phyloP scores from a whole-genome alignment of 306 rosid genomes.

The Oemleria cerasiformis region DNA sequence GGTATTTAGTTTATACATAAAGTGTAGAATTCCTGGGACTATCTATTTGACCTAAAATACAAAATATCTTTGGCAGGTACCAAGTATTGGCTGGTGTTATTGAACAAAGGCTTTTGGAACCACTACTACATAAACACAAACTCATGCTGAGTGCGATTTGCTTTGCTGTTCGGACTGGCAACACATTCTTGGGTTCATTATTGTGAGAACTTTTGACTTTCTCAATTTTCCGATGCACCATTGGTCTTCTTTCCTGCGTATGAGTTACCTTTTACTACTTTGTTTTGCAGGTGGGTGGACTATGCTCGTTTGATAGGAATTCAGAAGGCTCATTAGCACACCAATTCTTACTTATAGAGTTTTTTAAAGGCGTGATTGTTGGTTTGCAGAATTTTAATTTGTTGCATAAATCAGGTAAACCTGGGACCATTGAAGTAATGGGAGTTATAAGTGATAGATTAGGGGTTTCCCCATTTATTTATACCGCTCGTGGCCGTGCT shows the following conservation, averaged over 20 bases:
- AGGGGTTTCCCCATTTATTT: constrained; percentile 30
- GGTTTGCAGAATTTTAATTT: constrained; percentile 23
- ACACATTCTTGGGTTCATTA: constrained; percentile 80
- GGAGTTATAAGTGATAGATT: constrained; percentile 35
- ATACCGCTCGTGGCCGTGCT: constrained; percentile 24
- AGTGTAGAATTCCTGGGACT: neutral
- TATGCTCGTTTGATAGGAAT: constrained; percentile 83
- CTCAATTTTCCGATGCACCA: neutral
- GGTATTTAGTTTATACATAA: neutral
- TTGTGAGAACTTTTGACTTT: constrained; percentile 45
- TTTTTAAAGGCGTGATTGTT: constrained; percentile 22
- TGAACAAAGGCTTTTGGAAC: constrained; percentile 82
- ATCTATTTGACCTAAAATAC: constrained; percentile 9
- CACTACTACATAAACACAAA: constrained; percentile 75
- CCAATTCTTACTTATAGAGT: constrained; percentile 17
- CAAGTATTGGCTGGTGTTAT: constrained; percentile 76
- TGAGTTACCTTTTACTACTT: constrained; percentile 18
- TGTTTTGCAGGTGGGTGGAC: constrained; percentile 79
- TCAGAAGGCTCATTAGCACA: constrained; percentile 43
- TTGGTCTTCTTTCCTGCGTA: neutral
- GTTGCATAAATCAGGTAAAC: constrained; percentile 25
- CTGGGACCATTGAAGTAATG: constrained; percentile 19
- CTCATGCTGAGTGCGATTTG: constrained; percentile 63
- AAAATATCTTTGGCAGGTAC: constrained; percentile 46
- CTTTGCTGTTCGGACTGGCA: constrained; percentile 85